A percentile compares a stretch with the other conserved stretches of the same genome.
Conservation (phyloP, 495 filamentous ascomycete genomes). For the Penicillium taxi region DNA sequence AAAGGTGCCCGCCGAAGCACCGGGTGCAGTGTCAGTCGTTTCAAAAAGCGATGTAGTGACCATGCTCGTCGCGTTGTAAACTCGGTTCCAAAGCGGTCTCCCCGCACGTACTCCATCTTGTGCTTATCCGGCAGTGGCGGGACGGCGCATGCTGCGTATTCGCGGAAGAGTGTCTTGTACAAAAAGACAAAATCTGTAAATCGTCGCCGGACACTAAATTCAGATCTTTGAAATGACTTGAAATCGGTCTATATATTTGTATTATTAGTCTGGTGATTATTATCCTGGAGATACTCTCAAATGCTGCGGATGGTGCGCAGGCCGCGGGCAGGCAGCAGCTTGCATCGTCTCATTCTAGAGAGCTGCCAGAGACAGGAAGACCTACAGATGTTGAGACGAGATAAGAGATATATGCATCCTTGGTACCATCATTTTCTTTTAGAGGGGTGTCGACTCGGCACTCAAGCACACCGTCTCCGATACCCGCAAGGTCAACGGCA, state of each 20-base stretch:
- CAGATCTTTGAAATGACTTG: slow-evolving; percentile 74
- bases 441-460: slow-evolving; percentile 72
- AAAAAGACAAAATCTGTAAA: slow-evolving; percentile 98
- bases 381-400: slow-evolving; percentile 81
- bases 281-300: too few species aligned
- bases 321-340: slow-evolving; percentile 14
- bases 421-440: slow-evolving; percentile 95
- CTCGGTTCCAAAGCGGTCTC: slow-evolving; percentile 87
- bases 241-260: slow-evolving; percentile 67
- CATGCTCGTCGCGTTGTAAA: slow-evolving; percentile 86
- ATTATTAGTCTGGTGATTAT: slow-evolving; percentile 10
- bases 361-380: slow-evolving; percentile 6
- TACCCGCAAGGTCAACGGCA: slow-evolving; percentile 54
- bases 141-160: slow-evolving; percentile 86
- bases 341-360: neutral
- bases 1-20: slow-evolving; percentile 75
- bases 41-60: slow-evolving; percentile 86
- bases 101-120: slow-evolving; percentile 96
- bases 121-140: slow-evolving; percentile 96
- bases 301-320: slow-evolving; percentile 1
- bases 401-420: slow-evolving; percentile 95
- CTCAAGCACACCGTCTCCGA: slow-evolving; percentile 73
- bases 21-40: slow-evolving; percentile 79
- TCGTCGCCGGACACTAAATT: slow-evolving; percentile 70
- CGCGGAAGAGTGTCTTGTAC: slow-evolving; percentile 76